Conservation (phyloP, 2,329 filamentous ascomycete species). For the Didymella arachidicola region DNA sequence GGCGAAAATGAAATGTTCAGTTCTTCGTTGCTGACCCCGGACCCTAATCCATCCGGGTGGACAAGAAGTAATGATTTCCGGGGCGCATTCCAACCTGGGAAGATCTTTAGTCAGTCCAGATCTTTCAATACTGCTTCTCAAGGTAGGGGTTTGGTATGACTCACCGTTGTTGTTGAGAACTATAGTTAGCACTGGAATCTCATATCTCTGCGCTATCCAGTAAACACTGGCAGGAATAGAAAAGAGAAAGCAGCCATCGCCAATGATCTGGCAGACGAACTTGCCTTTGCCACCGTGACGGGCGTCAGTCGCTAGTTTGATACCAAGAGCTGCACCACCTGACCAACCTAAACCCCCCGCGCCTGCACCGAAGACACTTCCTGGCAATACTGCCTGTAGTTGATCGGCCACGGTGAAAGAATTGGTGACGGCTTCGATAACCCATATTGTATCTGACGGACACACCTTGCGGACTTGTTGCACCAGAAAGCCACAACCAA, state of each 20-base stretch:
- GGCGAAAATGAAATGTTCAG: constrained; percentile 72
- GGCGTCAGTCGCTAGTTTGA: constrained; percentile 72
- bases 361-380: constrained; percentile 79
- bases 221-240: constrained; percentile 70
- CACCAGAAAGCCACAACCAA: no score
- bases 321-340: constrained; percentile 75
- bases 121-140: no score
- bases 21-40: constrained; percentile 68
- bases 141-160: no score
- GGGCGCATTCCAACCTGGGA: constrained; percentile 70
- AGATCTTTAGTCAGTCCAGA: no score
- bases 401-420: constrained; percentile 73
- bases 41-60: constrained; percentile 69
- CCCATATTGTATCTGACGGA: constrained; percentile 74
- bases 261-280: constrained; percentile 63
- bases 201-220: constrained; percentile 72
- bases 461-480: constrained; percentile 61
- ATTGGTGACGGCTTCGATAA: constrained; percentile 79
- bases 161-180: constrained; percentile 69
- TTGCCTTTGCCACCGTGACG: constrained; percentile 47
- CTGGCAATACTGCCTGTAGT: constrained; percentile 72
- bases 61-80: constrained; percentile 68
- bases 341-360: constrained; percentile 83
- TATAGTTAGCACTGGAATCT: constrained; percentile 71
- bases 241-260: constrained; percentile 73